Evolutionary conservation across 83 land plant genomes (phyloP).

Genomic region (Picea mariana): DNA sequence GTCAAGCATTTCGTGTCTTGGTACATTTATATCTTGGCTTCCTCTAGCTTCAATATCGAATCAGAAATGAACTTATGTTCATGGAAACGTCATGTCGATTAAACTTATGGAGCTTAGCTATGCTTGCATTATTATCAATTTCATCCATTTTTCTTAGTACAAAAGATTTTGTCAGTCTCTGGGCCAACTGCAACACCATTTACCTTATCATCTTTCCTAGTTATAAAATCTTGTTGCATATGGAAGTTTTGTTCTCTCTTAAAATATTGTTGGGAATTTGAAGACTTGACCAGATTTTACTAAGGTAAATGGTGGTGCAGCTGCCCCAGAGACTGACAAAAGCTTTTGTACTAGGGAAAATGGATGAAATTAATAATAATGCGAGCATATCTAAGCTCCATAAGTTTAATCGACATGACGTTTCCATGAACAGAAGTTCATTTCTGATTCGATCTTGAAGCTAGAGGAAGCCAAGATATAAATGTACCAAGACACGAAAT

Average conservation of each 20-base stretch:
- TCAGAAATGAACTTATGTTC: slow-evolving; percentile 15
- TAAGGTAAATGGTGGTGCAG: neutral
- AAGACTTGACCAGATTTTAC: no score
- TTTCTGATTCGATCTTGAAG: slow-evolving; percentile 22
- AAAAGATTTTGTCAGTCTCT: neutral
- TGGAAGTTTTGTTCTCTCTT: neutral
- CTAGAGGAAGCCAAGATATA: slow-evolving; percentile 27
- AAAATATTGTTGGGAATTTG: slow-evolving; percentile 3
- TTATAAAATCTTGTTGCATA: neutral
- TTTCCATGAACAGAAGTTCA: slow-evolving; percentile 10
- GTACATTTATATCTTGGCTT: slow-evolving; percentile 29
- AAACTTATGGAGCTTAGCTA: neutral
- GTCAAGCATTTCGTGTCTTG: slow-evolving; percentile 13
- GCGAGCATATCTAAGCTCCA: neutral
- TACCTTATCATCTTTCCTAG: neutral
- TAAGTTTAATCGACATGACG: neutral
- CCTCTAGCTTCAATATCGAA: slow-evolving; percentile 24
- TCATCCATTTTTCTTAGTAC: neutral
- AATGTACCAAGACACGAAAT: slow-evolving; percentile 21
- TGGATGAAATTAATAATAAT: neutral
- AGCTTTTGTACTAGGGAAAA: neutral
- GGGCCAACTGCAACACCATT: neutral
- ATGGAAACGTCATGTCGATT: neutral
- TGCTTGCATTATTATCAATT: neutral
- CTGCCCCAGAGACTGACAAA: neutral